Evolutionary conservation across 2,329 filamentous ascomycete species (phyloP).

Genomic region (Aaosphaeria arxii): DNA sequence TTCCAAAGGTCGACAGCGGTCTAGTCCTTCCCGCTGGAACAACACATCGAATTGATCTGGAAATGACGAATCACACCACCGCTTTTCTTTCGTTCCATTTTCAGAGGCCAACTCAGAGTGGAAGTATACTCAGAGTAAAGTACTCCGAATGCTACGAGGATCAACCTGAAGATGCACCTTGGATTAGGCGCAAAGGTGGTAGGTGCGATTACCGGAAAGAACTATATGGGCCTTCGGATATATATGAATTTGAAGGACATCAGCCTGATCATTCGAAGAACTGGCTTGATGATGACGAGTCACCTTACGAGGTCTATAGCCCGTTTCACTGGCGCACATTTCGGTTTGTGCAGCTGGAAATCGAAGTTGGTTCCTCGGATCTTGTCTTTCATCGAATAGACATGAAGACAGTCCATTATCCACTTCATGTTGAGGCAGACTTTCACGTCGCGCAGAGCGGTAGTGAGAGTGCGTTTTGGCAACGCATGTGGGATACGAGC

Average conservation of each 20-base stretch:
- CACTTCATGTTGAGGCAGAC: background rate
- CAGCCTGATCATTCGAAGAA: background rate
- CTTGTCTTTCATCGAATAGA: background rate
- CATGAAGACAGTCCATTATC: background rate
- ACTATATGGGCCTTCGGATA: background rate
- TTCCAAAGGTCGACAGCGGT: constrained; percentile 18
- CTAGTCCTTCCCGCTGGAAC: background rate
- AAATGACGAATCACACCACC: background rate
- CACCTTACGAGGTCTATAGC: background rate
- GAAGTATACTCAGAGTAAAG: background rate
- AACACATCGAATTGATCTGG: constrained; percentile 2
- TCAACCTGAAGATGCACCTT: background rate
- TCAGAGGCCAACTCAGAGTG: background rate
- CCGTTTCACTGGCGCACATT: background rate
- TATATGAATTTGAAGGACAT: background rate
- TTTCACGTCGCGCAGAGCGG: background rate
- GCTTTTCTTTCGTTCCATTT: background rate
- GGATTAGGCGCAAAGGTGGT: background rate
- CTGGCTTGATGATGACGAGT: background rate
- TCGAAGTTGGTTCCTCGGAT: background rate
- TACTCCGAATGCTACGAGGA: background rate
- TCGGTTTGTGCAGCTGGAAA: background rate
- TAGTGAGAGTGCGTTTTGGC: background rate
- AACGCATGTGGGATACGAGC: constrained; percentile 19
- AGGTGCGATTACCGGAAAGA: background rate